Base-by-base conservation (phyloP, 805 yeast species). In the Yamadazyma laniorum region DNA sequence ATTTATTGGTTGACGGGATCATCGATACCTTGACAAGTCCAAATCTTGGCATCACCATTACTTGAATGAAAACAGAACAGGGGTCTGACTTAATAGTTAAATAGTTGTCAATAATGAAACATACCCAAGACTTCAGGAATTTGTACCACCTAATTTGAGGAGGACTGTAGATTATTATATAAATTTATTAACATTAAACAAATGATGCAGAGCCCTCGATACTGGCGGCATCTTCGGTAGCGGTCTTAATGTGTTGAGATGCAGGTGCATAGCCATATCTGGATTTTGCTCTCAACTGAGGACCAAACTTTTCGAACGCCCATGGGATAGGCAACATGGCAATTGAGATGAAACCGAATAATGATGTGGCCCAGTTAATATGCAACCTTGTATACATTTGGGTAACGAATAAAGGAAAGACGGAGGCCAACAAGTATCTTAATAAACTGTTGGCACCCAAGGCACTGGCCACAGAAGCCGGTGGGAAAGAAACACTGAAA, bases 371-470 rank as follows among this genome's bases (percentile, higher is more conserved):
- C 95, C 95, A 87, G 50, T 77, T 85, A 48, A 81, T 76, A 27
- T 79, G 79, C 52, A 89, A 66, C 30, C 72, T 79, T 14, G 72
- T 57, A 65, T 83, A 82, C 95, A 89, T 85, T 62, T 88, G 96
- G 15, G 80, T 75, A 1, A 89, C 85, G 63, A 89, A 88, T 42
- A 89, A 68, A 39, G 96, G 96, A 71, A 89, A 82, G 15, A 80
- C 85, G 5, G 87, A 79, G 7, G 95, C 87, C 44, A 84, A 57
- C 22, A 82, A 49, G 55, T 86, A 87, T 63, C 96, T 76, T 40
- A 82, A 60, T 53, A 89, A 67, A 57, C 85, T 86, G 63, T 88
- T 89, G 11, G 95, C 96, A 25, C 95, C 95, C 44, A 87, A 60
- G 3, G 95, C 91, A n/a, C 91, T 81, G 0, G 96, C 95, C 16